These are phyloP conservation scores for Persicaria maculosa DNA, from an alignment of 148 eudicot species.

Conservation along the genomic window DNA sequence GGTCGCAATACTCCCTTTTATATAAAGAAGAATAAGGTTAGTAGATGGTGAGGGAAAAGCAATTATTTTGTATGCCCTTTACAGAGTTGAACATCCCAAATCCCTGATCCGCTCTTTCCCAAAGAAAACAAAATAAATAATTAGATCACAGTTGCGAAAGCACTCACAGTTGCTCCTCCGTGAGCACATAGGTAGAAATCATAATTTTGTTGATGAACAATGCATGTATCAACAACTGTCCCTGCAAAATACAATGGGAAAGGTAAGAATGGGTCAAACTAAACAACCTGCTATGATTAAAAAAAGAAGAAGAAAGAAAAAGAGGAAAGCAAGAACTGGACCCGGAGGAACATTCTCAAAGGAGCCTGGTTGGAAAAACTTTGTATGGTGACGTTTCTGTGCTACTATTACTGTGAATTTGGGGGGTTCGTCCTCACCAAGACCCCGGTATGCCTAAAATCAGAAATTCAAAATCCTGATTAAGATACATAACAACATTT, in stretches of 20 bases:
- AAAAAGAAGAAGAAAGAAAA: background rate
- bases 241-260: conserved; percentile 32
- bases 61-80: background rate
- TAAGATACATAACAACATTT: background rate
- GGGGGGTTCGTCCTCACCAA: conserved; percentile 64
- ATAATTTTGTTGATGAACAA: conserved; percentile 85
- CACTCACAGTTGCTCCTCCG: conserved; percentile 75
- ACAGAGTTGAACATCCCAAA: background rate
- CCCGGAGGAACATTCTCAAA: conserved; percentile 80
- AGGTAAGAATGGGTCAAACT: background rate
- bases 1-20: conserved; percentile 89
- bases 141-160: background rate
- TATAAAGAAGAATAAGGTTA: conserved; percentile 2
- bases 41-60: background rate
- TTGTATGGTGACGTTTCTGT: conserved; percentile 84
- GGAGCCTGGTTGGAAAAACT: conserved; percentile 60
- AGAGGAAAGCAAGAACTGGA: conserved; percentile 23
- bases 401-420: conserved; percentile 91
- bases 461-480: conserved; percentile 4
- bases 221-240: conserved; percentile 76
- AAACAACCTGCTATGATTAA: background rate
- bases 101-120: background rate
- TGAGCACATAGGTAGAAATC: conserved; percentile 97
- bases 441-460: conserved; percentile 62
- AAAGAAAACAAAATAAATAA: background rate